Evolutionary conservation across 192 early-diverging fungal genomes (phyloP).

Genomic region (Gonapodya prolifera): DNA sequence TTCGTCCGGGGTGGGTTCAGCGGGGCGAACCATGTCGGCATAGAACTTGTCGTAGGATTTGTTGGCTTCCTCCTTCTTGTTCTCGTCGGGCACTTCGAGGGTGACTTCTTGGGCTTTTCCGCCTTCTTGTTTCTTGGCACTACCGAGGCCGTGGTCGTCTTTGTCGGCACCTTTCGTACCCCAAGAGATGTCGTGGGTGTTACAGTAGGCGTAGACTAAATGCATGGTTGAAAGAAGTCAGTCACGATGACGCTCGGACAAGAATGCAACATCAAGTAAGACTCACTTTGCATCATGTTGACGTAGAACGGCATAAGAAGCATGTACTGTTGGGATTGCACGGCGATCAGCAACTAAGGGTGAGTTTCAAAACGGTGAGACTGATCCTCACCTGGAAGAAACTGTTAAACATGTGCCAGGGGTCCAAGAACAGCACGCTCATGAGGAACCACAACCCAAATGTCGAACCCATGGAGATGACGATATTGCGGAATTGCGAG

Average conservation of each 20-base stretch:
- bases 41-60: conserved; percentile 29
- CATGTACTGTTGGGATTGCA: not conserved
- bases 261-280: not conserved
- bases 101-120: not conserved
- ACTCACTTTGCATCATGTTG: not conserved
- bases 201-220: conserved; percentile 52
- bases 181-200: conserved; percentile 71
- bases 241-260: not conserved
- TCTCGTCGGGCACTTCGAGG: not conserved
- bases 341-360: no score
- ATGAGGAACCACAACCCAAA: conserved; percentile 53
- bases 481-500: conserved; percentile 34
- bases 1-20: conserved; percentile 30
- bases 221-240: no score
- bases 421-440: conserved; percentile 51
- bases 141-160: conserved; percentile 7
- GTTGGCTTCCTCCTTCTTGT: not conserved
- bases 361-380: no score
- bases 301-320: not conserved
- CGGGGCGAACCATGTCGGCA: conserved; percentile 25
- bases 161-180: conserved; percentile 7
- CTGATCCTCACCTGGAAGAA: conserved; percentile 45
- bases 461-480: conserved; percentile 46
- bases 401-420: conserved; percentile 66
- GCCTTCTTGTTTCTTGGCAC: not conserved